These are phyloP conservation scores for Cenchrus purpureus DNA, from an alignment of 176 grass and related monocot genomes.

Conservation along the genomic window DNA sequence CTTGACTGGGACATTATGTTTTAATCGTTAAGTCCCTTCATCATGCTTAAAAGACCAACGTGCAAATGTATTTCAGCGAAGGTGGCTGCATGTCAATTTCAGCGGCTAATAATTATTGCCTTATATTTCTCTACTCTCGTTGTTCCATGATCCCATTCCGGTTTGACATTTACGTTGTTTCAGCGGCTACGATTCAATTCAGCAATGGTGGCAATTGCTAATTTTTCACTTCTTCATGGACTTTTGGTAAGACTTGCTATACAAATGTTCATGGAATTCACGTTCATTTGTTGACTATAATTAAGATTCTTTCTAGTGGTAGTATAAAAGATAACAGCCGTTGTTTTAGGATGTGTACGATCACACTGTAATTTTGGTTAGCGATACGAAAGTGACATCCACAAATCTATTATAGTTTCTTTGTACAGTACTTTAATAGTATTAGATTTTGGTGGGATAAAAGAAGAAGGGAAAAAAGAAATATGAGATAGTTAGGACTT, in stretches of 20 bases:
- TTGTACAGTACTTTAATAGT: too few relatives aligned
- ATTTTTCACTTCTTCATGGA: background rate
- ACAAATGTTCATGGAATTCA: background rate
- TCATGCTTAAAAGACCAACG: background rate
- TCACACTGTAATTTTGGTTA: background rate
- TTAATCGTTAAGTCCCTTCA: conserved; percentile 7
- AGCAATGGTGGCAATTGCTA: background rate
- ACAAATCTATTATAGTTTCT: too few relatives aligned
- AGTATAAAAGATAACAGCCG: background rate
- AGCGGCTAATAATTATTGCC: background rate
- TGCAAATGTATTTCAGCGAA: conserved; percentile 12
- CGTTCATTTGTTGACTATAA: background rate
- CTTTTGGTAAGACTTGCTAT: background rate
- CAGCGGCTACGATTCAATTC: background rate
- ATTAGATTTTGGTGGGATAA: background rate
- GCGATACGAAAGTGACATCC: background rate
- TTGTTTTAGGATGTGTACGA: background rate
- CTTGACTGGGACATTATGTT: conserved; percentile 34
- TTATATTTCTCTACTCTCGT: background rate
- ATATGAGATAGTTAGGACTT: too few relatives aligned
- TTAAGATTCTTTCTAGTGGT: background rate
- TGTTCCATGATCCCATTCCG: background rate
- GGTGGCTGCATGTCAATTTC: conserved; percentile 1
- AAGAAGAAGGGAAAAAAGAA: background rate
- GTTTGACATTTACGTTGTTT: background rate